Conservation (phyloP, 106 monocot species). For the Acorus gramineus region DNA sequence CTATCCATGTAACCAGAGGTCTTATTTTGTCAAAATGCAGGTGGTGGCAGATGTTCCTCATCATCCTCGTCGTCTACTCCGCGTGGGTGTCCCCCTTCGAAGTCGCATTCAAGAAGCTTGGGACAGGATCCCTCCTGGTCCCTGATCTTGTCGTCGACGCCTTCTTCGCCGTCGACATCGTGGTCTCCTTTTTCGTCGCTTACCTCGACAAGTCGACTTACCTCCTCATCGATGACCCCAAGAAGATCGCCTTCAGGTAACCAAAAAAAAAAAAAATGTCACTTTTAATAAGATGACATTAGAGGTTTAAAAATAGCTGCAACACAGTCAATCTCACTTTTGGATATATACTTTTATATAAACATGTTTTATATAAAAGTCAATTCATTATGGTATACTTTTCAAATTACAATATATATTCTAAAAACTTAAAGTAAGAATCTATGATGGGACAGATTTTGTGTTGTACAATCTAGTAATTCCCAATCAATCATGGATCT, state of each 20-base stretch:
- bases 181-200: conserved; percentile 29
- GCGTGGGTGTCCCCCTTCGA: conserved; percentile 35
- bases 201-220: conserved; percentile 17
- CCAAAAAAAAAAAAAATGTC: neutral
- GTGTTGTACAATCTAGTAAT: too few relatives aligned
- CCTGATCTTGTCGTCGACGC: conserved; percentile 15
- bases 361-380: neutral
- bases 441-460: too few relatives aligned
- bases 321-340: too few relatives aligned
- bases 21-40: neutral
- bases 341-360: neutral
- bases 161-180: conserved; percentile 30
- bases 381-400: too few relatives aligned
- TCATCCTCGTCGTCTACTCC: conserved; percentile 29
- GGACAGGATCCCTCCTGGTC: conserved; percentile 4
- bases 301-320: too few relatives aligned
- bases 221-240: conserved; percentile 20
- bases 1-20: too few relatives aligned
- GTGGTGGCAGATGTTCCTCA: conserved; percentile 31
- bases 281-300: too few relatives aligned
- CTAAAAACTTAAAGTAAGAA: too few relatives aligned
- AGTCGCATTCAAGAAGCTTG: conserved; percentile 10
- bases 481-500: too few relatives aligned
- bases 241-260: conserved; percentile 19
- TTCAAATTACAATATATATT: too few relatives aligned